A percentile compares a stretch with the other conserved stretches of the same genome.
These are phyloP conservation scores for Apiotrichum gracile DNA, from an alignment of 1,284 basidiomycete genomes.

Conservation along the genomic window DNA sequence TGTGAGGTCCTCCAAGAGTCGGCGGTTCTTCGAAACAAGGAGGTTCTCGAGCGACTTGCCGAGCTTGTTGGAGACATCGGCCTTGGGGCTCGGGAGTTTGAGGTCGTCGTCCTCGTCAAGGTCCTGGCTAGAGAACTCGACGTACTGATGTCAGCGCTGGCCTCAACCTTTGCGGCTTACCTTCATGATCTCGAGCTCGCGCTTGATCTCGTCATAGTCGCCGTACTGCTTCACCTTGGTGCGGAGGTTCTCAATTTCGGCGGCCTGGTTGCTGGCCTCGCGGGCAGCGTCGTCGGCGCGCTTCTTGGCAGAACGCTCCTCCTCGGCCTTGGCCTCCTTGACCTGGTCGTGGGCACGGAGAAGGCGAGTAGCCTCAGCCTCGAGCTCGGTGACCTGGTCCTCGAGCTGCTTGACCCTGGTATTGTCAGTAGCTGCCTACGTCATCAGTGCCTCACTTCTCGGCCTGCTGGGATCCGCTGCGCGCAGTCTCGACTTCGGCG, in stretches of 20 bases:
- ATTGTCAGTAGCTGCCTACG: neutral
- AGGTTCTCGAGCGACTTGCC: constrained; percentile 82
- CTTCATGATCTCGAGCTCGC: constrained; percentile 95
- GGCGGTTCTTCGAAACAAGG: constrained; percentile 87
- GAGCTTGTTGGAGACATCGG: constrained; percentile 66
- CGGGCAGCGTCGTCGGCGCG: constrained; percentile 58
- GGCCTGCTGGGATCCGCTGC: constrained; percentile 69
- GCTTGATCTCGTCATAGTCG: constrained; percentile 93
- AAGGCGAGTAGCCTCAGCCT: constrained; percentile 65
- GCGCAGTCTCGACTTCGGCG: constrained; percentile 83
- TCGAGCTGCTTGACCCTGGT: constrained; percentile 66
- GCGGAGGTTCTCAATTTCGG: constrained; percentile 64
- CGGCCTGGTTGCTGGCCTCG: constrained; percentile 56
- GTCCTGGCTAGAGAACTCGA: constrained; percentile 83
- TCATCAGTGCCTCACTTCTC: constrained; percentile 57
- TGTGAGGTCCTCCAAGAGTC: constrained; percentile 88
- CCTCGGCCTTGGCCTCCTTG: constrained; percentile 56
- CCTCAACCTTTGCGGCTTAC: constrained; percentile 47
- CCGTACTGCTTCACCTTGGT: constrained; percentile 63
- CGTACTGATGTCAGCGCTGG: constrained; percentile 58
- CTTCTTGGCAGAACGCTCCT: constrained; percentile 53
- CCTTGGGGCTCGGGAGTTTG: constrained; percentile 77
- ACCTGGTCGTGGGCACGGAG: constrained; percentile 64
- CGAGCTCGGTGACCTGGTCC: constrained; percentile 62
- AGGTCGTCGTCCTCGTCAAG: constrained; percentile 59